A percentile compares a stretch with the other conserved stretches of the same genome.
Conservation (phyloP, 1,284 basidiomycete species). For the Tylopilus microsporus region DNA sequence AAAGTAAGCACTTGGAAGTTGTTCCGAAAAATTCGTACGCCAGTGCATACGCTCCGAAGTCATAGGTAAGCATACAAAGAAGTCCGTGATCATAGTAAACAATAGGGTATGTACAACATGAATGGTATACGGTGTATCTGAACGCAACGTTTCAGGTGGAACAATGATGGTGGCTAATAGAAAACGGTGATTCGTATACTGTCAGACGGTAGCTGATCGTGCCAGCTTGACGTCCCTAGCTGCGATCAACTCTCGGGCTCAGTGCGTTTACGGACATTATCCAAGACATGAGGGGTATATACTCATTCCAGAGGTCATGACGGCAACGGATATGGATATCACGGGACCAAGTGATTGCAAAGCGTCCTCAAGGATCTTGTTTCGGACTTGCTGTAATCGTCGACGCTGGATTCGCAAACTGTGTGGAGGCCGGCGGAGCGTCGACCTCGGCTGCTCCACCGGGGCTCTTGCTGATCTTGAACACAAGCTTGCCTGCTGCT, state of each 20-base stretch:
- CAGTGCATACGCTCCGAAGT: not conserved
- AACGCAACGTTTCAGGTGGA: not conserved
- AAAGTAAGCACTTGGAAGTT: no score
- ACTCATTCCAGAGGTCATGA: not conserved
- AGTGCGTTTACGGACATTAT: conserved; percentile 9
- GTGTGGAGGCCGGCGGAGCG: not conserved
- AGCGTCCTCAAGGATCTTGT: conserved; percentile 2
- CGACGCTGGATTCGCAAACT: not conserved
- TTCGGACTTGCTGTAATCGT: conserved; percentile 4
- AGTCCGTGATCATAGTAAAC: not conserved
- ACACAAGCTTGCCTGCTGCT: conserved; percentile 27
- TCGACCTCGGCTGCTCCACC: conserved; percentile 5
- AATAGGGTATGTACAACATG: conserved; percentile 18
- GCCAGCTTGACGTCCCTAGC: not conserved
- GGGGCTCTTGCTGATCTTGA: conserved; percentile 23
- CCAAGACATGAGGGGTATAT: conserved; percentile 8
- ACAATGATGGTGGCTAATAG: not conserved
- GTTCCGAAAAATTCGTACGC: no score
- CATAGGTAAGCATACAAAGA: not conserved
- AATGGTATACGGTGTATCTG: conserved; percentile 15
- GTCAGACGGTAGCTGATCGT: not conserved
- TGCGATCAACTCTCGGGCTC: not conserved
- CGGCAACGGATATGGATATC: conserved; percentile 9
- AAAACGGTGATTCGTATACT: no score
- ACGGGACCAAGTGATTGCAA: not conserved